Evolutionary conservation across 2,329 filamentous ascomycete species (phyloP), one percentile per base, ranked within the genome.

Genomic region (Apiospora arundinis): DNA sequence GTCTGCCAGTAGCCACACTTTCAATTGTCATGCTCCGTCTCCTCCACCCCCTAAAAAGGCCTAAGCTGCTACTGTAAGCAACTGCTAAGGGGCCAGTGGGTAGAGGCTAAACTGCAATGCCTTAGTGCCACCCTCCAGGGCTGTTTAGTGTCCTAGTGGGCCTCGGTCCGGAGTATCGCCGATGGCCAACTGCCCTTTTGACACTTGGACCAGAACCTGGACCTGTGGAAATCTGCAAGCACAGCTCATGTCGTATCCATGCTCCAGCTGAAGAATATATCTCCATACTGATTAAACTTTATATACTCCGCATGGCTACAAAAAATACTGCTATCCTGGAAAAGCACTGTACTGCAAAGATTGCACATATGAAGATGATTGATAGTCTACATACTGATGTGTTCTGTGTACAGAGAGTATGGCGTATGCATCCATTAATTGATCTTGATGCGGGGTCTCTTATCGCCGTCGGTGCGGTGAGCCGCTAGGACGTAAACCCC

Each of bases 101-200:
- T 18, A 60, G 32, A 21, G 28, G 52, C 52, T 60, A 60, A 37
- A 60, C 52, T 11, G 52, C 52, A 37, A 37, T 60, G 28, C 52
- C 18, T 60, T 60, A 60, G 52, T 60, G 52, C 28, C 52, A 21
- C 7, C 1, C 52, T 60, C 28, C 25, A 56, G 25, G 25, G 49
- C 52, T 60, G 28, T 37, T 16, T 32, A 56, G 49, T 37, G 52
- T 28, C 23, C 49, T 32, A 32, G 25, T 28, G 49, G 49, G 52
- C 52, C 52, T 60, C 52, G 52, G 52, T 37, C 52, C 52, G 52
- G 25, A 37, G 52, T 60, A 60, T 60, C 52, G 52, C 52, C 52
- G 52, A 60, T 4, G 2, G 28, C 18, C 14, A 25, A 28, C 48
- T n/a, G 11, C 48, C 48, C 16, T n/a, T n/a, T n/a, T n/a, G n/a